phyloP scores from a whole-genome alignment of 1,284 basidiomycete genomes.

The Cutaneotrichosporon daszewskae region DNA sequence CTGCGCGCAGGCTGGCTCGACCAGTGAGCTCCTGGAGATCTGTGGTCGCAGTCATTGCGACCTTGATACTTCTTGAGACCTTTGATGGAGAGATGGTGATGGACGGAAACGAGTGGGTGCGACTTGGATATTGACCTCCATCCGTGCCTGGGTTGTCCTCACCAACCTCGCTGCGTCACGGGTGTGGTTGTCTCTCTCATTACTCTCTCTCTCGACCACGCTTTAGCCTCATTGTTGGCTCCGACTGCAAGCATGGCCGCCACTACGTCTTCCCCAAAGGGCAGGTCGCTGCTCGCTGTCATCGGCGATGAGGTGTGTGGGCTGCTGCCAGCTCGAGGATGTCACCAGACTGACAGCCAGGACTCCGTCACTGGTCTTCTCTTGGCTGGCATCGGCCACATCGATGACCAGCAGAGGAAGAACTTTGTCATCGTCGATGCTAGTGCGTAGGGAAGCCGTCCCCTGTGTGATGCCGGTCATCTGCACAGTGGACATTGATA shows the following conservation, averaged over 20 bases:
- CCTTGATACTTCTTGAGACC: not conserved
- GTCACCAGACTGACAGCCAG: slow-evolving; percentile 48
- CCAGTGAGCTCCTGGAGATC: slow-evolving; percentile 11
- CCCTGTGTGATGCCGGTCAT: too few relatives aligned
- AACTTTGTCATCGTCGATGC: slow-evolving; percentile 90
- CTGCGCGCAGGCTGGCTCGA: slow-evolving; percentile 12
- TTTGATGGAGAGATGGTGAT: not conserved
- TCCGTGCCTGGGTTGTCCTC: not conserved
- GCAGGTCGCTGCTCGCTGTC: slow-evolving; percentile 69
- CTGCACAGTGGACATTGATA: too few relatives aligned
- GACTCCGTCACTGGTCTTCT: slow-evolving; percentile 92
- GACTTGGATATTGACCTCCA: not conserved
- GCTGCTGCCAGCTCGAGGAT: too few relatives aligned
- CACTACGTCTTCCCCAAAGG: slow-evolving; percentile 53
- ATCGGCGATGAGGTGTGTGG: slow-evolving; percentile 86
- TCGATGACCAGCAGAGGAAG: slow-evolving; percentile 83
- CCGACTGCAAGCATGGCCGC: too few relatives aligned
- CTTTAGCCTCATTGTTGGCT: too few relatives aligned
- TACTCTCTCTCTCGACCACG: too few relatives aligned
- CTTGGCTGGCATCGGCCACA: slow-evolving; percentile 83
- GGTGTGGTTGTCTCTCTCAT: not conserved
- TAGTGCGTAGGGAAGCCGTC: slow-evolving; percentile 58
- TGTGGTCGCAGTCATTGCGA: slow-evolving; percentile 1
- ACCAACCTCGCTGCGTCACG: not conserved
- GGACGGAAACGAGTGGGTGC: not conserved